Conservation (phyloP, 2,329 filamentous ascomycete species). For the Daldinia eschscholtzii region DNA sequence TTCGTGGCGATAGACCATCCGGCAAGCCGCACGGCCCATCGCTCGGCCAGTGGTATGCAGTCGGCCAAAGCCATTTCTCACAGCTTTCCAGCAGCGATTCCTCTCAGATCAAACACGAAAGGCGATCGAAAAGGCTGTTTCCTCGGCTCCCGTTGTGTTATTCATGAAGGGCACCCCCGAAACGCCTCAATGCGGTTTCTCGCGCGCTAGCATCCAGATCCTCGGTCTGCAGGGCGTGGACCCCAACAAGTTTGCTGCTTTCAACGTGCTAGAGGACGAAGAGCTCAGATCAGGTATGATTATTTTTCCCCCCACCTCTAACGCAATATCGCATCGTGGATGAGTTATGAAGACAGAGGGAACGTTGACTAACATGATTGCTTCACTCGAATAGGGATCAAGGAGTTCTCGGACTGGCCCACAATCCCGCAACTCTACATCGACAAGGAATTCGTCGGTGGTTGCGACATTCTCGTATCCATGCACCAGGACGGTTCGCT, state of each 20-base stretch:
- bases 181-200: conserved; percentile 96
- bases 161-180: conserved; percentile 99
- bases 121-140: conserved; percentile 91
- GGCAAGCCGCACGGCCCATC: conserved; percentile 58
- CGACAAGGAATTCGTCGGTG: conserved; percentile 94
- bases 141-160: conserved; percentile 89
- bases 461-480: conserved; percentile 95
- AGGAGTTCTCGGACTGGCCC: conserved; percentile 99
- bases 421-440: conserved; percentile 98
- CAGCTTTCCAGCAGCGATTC: conserved; percentile 67
- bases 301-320: not conserved
- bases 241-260: conserved; percentile 95
- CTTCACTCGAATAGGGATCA: conserved; percentile 76
- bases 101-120: conserved; percentile 83
- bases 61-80: conserved; percentile 50
- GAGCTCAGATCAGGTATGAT: conserved; percentile 82
- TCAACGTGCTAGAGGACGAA: conserved; percentile 94
- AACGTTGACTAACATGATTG: conserved; percentile 20
- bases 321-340: not conserved
- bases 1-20: conserved; percentile 56
- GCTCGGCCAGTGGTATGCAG: conserved; percentile 40
- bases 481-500: conserved; percentile 98
- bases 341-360: not conserved
- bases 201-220: conserved; percentile 93
- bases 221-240: conserved; percentile 94